Conservation (phyloP, 2,329 filamentous ascomycete species). For the Fusarium nanum region DNA sequence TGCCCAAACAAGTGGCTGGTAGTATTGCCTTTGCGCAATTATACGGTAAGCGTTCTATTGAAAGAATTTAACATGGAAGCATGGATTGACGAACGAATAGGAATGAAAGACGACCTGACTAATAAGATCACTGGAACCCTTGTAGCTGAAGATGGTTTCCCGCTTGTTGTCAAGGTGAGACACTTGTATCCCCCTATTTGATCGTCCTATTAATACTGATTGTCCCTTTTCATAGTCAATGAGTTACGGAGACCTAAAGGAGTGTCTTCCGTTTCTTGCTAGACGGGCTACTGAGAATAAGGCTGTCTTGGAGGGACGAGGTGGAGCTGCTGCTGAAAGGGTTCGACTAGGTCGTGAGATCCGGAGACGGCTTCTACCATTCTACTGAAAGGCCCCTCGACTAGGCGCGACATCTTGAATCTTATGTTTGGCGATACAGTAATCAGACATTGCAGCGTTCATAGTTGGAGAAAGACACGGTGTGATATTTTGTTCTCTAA, state of each 20-base stretch:
- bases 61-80: background rate
- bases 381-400: background rate
- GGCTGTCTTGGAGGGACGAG: slow-evolving; percentile 31
- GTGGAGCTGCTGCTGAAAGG: slow-evolving; percentile 30
- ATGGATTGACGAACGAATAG: background rate
- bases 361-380: background rate
- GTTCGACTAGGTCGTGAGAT: slow-evolving; percentile 29
- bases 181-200: too few relatives aligned
- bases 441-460: too few relatives aligned
- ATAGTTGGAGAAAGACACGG: too few relatives aligned
- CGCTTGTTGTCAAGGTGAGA: slow-evolving; percentile 24
- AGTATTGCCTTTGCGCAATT: slow-evolving; percentile 30
- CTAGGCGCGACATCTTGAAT: too few relatives aligned
- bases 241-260: slow-evolving; percentile 38
- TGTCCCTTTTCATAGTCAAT: slow-evolving; percentile 7
- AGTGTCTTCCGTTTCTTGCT: slow-evolving; percentile 29
- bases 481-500: too few relatives aligned
- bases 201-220: too few relatives aligned
- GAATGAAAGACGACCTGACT: background rate
- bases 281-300: slow-evolving; percentile 35
- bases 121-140: slow-evolving; percentile 26
- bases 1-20: slow-evolving; percentile 15
- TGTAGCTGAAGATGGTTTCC: slow-evolving; percentile 14
- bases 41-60: slow-evolving; percentile 4
- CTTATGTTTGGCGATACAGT: too few relatives aligned